Base-by-base conservation (phyloP, 352 stramenopile genomes). In the Phytophthora multivora region DNA sequence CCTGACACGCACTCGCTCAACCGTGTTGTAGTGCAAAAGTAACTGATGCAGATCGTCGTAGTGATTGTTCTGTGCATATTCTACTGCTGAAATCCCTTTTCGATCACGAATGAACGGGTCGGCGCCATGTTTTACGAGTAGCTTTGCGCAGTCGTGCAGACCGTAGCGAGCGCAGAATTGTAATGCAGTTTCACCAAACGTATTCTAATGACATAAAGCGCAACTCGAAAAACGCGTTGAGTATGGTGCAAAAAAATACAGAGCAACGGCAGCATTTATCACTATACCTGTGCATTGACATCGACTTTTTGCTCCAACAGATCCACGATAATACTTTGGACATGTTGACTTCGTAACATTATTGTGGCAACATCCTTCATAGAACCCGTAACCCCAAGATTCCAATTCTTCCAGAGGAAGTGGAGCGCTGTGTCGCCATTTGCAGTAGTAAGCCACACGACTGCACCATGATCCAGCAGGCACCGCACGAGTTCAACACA, bases 341-440 rank as follows among this genome's bases (percentile, higher is more conserved):
- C 69, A 35, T 63, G 77, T 21, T 81, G 53, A 2, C 60, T 80
- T 18, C 65, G 65, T 48, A 86, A 33, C 19, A 69, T 55, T 36
- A 73, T 23, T 7, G 73, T 64, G 3, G 63, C 41, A 0, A 78
- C 60, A 28, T 56, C 63, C 55, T 73, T 75, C 19, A 91, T 16
- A 4, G 65, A 61, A 12, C 51, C 66, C 0, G 68, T 63, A 23
- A 57, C 1, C 9, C 25, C 53, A 5, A 61, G 21, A 0, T 26
- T 23, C 80, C 80, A 92, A 33, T 79, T 43, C 13, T 62, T 60
- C 66, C 80, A 93, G 12, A 91, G 30, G 21, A 81, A 91, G 59
- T 93, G 83, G 19, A 89, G 59, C 0, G 83, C 83, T 2, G 73
- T 79, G 61, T 94, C 81, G 12, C 83, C 81, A 42, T 90, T 91